Conservation (phyloP, 2,329 filamentous ascomycete genomes). For the Bimuria novae-zelandiae region DNA sequence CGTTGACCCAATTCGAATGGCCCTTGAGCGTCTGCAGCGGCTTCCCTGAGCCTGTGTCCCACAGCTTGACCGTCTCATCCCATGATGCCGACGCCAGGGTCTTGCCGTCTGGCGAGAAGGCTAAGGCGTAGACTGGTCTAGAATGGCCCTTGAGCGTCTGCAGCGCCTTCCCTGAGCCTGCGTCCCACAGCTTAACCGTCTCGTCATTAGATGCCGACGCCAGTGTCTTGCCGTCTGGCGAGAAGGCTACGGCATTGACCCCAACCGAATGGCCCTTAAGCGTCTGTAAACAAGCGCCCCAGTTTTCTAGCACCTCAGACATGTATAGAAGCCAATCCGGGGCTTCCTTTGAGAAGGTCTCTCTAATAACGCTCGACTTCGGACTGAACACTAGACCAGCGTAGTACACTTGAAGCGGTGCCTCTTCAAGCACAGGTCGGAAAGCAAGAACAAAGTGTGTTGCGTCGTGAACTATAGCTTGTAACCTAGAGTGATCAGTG, state of each 20-base stretch:
- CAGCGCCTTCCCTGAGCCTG: not conserved
- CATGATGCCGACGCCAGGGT: constrained; percentile 1
- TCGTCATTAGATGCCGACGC: constrained; percentile 9
- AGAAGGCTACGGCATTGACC: constrained; percentile 11
- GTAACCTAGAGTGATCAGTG: not conserved
- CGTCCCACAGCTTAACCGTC: constrained; percentile 14
- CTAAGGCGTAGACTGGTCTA: not conserved
- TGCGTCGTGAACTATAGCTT: not conserved
- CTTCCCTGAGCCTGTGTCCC: constrained; percentile 12
- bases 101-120: constrained; percentile 1
- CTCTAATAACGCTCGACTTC: constrained; percentile 1
- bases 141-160: constrained; percentile 7
- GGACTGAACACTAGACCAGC: constrained; percentile 9
- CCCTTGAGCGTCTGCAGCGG: not conserved
- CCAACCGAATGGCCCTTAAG: constrained; percentile 2
- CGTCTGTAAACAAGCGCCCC: no score
- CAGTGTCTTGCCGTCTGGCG: constrained; percentile 7
- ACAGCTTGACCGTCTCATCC: constrained; percentile 19
- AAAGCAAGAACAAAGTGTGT: not conserved
- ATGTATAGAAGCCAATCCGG: not conserved
- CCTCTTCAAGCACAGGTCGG: constrained; percentile 1
- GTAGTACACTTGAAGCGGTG: constrained; percentile 11
- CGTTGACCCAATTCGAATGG: not conserved
- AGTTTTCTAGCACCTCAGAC: not conserved
- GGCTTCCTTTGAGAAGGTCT: not conserved